Percentiles rank a stretch among this genome's conserved stretches.
Conservation (phyloP, 176 grass and related monocot genomes). For the Cenchrus fungigraminus region DNA sequence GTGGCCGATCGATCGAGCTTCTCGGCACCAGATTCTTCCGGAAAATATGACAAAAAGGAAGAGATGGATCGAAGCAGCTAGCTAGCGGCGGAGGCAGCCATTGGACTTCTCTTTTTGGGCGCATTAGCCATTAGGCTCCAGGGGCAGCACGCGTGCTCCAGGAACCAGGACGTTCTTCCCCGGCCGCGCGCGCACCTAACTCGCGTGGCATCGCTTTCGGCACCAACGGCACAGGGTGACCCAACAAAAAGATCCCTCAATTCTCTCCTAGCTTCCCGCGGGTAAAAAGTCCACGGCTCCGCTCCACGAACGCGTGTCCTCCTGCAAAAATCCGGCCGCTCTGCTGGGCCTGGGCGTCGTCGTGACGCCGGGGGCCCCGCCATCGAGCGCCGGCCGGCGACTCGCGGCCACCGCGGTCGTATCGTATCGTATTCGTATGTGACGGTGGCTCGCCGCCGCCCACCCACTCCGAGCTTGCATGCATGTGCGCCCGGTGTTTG, state of each 20-base stretch:
- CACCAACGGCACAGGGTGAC: slow-evolving; percentile 20
- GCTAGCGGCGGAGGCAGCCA: background rate
- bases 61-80: background rate
- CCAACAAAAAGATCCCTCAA: background rate
- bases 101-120: slow-evolving; percentile 42
- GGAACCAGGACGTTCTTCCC: slow-evolving; percentile 16
- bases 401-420: slow-evolving; percentile 16
- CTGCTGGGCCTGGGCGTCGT: too few relatives aligned
- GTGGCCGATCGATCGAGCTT: background rate
- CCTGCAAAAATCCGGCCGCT: background rate
- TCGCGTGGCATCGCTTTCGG: slow-evolving; percentile 47
- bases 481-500: background rate
- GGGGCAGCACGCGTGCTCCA: slow-evolving; percentile 43
- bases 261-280: background rate
- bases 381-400: slow-evolving; percentile 11
- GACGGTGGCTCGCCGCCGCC: slow-evolving; percentile 30
- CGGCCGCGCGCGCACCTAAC: slow-evolving; percentile 23
- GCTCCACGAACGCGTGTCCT: background rate
- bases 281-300: background rate
- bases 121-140: background rate
- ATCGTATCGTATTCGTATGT: background rate
- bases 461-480: background rate
- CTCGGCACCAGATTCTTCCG: background rate
- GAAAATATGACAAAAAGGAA: slow-evolving; percentile 46
- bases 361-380: background rate